Conservation (phyloP, 176 grass and related monocot genomes). For the Triticum dicoccoides region DNA sequence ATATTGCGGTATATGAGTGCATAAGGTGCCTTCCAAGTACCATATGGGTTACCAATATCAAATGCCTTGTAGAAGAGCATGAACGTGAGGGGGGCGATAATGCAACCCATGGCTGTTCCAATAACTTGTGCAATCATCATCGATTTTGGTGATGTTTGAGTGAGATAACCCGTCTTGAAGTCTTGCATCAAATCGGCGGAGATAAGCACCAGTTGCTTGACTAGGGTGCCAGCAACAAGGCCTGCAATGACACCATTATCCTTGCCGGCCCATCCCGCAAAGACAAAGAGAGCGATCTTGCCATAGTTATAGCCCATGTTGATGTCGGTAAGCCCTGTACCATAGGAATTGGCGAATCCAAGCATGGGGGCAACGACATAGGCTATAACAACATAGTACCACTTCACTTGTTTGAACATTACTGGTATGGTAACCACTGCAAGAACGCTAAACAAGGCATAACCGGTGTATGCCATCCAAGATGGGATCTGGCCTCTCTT, state of each 20-base stretch:
- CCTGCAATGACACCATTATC: slow-evolving; percentile 69
- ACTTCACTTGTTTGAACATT: slow-evolving; percentile 71
- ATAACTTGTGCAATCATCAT: slow-evolving; percentile 66
- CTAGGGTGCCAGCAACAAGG: slow-evolving; percentile 52
- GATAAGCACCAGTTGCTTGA: slow-evolving; percentile 64
- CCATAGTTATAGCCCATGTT: slow-evolving; percentile 97
- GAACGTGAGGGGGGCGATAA: slow-evolving; percentile 71
- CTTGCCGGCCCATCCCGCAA: slow-evolving; percentile 63
- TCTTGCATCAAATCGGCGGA: slow-evolving; percentile 88
- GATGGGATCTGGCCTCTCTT: slow-evolving; percentile 44
- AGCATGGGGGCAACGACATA: slow-evolving; percentile 66
- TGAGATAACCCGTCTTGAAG: slow-evolving; percentile 82
- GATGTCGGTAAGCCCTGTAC: slow-evolving; percentile 82
- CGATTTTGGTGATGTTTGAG: slow-evolving; percentile 73
- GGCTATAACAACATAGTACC: slow-evolving; percentile 85
- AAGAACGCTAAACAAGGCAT: slow-evolving; percentile 33
- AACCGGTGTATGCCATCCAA: slow-evolving; percentile 64
- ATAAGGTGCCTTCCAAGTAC: slow-evolving; percentile 84
- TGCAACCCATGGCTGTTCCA: slow-evolving; percentile 78
- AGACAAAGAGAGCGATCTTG: slow-evolving; percentile 75
- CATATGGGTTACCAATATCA: slow-evolving; percentile 74
- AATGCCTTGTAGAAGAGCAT: slow-evolving; percentile 91
- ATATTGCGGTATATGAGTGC: slow-evolving; percentile 88
- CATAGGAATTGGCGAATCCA: slow-evolving; percentile 76
- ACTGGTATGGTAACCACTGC: slow-evolving; percentile 48